Evolutionary conservation across 805 yeast genomes (phyloP).

Genomic region (Starmerella bombi): DNA sequence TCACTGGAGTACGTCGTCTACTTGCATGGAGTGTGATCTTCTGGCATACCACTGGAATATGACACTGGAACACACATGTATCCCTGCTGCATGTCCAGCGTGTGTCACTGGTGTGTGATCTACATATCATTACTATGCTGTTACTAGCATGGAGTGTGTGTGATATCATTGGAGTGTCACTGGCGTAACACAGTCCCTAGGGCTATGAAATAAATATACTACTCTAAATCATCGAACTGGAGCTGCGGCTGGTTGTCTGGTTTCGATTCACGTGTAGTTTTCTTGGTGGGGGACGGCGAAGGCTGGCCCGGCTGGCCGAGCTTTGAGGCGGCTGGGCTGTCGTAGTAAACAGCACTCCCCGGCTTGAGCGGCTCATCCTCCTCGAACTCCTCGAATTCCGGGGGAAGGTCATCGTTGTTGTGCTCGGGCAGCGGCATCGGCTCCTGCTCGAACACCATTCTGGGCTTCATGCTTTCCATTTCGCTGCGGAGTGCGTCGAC

Average conservation of each 20-base stretch:
- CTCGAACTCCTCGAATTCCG: slow-evolving; percentile 8
- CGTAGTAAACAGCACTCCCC: slow-evolving; percentile 10
- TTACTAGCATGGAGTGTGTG: no score
- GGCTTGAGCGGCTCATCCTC: slow-evolving; percentile 10
- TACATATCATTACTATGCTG: no score
- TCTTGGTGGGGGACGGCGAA: background rate
- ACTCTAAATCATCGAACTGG: slow-evolving; percentile 13
- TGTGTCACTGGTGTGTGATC: no score
- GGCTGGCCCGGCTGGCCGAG: background rate
- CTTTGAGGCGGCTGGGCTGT: slow-evolving; percentile 8
- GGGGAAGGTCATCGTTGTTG: slow-evolving; percentile 1
- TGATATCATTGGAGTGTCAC: no score
- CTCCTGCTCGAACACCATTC: slow-evolving; percentile 21
- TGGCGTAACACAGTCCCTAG: background rate
- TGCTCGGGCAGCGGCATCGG: slow-evolving; percentile 11
- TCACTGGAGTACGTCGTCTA: no score
- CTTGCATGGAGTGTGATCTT: no score
- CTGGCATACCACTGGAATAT: no score
- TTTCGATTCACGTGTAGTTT: background rate
- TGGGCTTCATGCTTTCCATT: slow-evolving; percentile 25
- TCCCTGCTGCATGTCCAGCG: no score
- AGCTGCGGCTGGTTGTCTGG: slow-evolving; percentile 3
- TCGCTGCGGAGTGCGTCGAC: slow-evolving; percentile 30
- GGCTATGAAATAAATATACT: background rate
- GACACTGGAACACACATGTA: no score